Evolutionary conservation across 1,284 basidiomycete species (phyloP).

Genomic region (Austroboletus niveus): DNA sequence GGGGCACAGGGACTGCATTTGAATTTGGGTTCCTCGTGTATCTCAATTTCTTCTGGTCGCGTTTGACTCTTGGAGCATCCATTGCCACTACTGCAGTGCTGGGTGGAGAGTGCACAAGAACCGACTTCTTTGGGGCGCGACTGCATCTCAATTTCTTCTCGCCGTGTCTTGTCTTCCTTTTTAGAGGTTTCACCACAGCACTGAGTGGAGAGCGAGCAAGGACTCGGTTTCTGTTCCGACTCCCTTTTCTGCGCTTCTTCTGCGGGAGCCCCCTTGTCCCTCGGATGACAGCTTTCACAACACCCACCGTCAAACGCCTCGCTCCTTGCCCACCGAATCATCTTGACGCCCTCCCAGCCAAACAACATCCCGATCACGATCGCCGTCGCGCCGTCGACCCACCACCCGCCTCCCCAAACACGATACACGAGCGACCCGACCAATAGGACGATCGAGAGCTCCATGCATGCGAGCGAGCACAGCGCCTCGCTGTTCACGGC

Average conservation of each 20-base stretch:
- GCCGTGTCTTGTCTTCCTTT: too few relatives aligned
- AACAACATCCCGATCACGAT: slow-evolving; percentile 42
- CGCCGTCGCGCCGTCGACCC: slow-evolving; percentile 44
- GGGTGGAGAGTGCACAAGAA: too few relatives aligned
- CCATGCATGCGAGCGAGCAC: slow-evolving; percentile 35
- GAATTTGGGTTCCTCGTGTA: too few relatives aligned
- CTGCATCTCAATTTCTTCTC: too few relatives aligned
- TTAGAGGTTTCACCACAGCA: background rate
- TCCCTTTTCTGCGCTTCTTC: background rate
- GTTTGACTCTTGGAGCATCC: too few relatives aligned
- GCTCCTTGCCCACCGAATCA: slow-evolving; percentile 37
- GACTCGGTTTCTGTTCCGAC: background rate
- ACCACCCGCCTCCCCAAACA: slow-evolving; percentile 45
- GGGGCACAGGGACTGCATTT: too few relatives aligned
- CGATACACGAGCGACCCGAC: slow-evolving; percentile 36
- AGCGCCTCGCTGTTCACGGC: slow-evolving; percentile 43
- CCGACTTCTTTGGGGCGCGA: too few relatives aligned
- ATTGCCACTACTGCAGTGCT: too few relatives aligned
- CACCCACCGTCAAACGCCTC: slow-evolving; percentile 41
- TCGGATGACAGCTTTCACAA: slow-evolving; percentile 19
- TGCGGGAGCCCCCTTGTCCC: background rate
- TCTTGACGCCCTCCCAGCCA: slow-evolving; percentile 42
- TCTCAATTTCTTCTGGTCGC: too few relatives aligned
- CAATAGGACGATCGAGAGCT: slow-evolving; percentile 37
- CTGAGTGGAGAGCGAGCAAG: background rate